These are phyloP conservation scores for Colletotrichum sp. DNA, from an alignment of 2,329 filamentous ascomycete species.

Conservation along the genomic window DNA sequence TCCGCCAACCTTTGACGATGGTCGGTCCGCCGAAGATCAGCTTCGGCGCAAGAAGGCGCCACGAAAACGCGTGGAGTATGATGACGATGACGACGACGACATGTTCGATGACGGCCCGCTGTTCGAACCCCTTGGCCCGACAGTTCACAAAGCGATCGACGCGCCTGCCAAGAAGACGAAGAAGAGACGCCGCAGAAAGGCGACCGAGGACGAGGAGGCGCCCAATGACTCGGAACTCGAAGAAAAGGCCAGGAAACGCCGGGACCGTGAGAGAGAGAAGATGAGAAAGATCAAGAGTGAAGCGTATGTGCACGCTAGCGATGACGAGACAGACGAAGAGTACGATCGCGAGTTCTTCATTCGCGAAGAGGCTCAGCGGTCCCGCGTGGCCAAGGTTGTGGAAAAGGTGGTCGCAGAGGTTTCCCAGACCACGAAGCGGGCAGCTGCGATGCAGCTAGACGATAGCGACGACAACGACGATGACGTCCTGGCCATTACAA, in stretches of 20 bases:
- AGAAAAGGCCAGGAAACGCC: conserved; percentile 64
- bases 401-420: conserved; percentile 25
- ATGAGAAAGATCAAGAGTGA: conserved; percentile 82
- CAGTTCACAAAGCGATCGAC: conserved; percentile 57
- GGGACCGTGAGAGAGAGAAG: conserved; percentile 77
- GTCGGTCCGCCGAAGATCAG: conserved; percentile 75
- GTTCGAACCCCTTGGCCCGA: conserved; percentile 74
- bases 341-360: conserved; percentile 77
- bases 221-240: conserved; percentile 68
- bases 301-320: conserved; percentile 79
- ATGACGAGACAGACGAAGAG: conserved; percentile 87
- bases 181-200: conserved; percentile 52
- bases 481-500: conserved; percentile 11
- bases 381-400: conserved; percentile 42
- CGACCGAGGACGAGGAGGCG: conserved; percentile 47
- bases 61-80: conserved; percentile 66
- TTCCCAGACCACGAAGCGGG: conserved; percentile 30
- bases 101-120: conserved; percentile 57
- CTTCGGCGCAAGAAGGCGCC: conserved; percentile 72
- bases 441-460: conserved; percentile 26
- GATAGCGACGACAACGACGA: conserved; percentile 27
- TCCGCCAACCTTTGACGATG: conserved; percentile 79
- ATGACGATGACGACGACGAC: conserved; percentile 59
- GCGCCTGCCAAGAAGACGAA: conserved; percentile 39
- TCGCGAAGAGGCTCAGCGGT: conserved; percentile 63